Base-by-base conservation (phyloP, 495 filamentous ascomycete genomes). In the Penicillium longicatenatum region DNA sequence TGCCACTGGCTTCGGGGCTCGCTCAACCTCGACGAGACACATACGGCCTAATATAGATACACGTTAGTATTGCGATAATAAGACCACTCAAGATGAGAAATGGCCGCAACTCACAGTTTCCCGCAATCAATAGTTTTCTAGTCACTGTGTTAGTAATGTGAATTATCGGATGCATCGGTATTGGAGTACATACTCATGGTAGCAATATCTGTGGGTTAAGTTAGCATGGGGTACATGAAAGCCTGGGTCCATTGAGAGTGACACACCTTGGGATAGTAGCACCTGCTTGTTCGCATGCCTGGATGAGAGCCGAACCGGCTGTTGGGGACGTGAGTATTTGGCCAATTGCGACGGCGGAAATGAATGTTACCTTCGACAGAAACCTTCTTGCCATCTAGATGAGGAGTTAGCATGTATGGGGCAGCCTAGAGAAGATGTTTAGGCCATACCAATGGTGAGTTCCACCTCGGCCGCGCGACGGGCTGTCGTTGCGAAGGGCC, bases 221-320 rank as follows among this genome's bases (percentile, higher is more conserved):
- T 84, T 60, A 86, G 82, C 57, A 68, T 35, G 45, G 11, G 17
- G 45, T 12, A 54, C 30, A 7, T 20, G 30, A 30, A 11, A 14
- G 21, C 12, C 31, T 11, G 14, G 30, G 16, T 11, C n/a, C 6
- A 17, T 37, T 47, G n/a, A 55, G 33, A 1, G 53, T 48, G 19
- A 48, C 77, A 57, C 76, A 90, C 88, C 89, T 92, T 58, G 92
- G 92, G 64, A 97, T 84, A n/a, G 87, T 91, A 52, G 79, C 84
- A 61, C 94, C 94, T 55, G 94, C 94, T 77, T 98, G 96, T 77
- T 98, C 94, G 80, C 94, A 98, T 63, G 94, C 94, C 80, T 98
- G 94, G 71, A 98, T 98, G 64, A 98, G 84, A 61, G 94, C 94
- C 50, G 94, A 93, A 51, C 94, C 94, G 62, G 78, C 78, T 80